phyloP scores from a whole-genome alignment of 805 yeast species.

The Torulaspora maleeae region DNA sequence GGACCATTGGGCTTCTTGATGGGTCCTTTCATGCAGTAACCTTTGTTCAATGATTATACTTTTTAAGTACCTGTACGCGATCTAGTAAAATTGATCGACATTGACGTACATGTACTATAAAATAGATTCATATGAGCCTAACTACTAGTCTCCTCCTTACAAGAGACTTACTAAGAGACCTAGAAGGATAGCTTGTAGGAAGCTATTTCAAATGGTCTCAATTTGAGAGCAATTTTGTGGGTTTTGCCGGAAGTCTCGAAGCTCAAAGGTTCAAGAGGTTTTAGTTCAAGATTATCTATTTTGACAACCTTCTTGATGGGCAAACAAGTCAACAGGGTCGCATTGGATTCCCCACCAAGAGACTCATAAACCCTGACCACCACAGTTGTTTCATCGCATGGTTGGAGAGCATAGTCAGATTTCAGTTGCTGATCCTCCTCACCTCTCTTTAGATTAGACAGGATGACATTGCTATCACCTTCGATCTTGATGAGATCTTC shows the following conservation, averaged over 20 bases:
- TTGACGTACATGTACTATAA: background rate
- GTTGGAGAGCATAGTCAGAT: slow-evolving; percentile 43
- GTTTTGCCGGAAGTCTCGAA: slow-evolving; percentile 36
- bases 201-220: slow-evolving; percentile 78
- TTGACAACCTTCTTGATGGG: slow-evolving; percentile 46
- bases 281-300: slow-evolving; percentile 55
- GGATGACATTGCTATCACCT: slow-evolving; percentile 57
- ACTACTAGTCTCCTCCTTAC: background rate
- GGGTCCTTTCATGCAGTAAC: background rate
- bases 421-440: slow-evolving; percentile 68
- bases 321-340: slow-evolving; percentile 44
- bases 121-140: background rate
- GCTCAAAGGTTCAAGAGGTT: slow-evolving; percentile 41
- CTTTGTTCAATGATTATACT: background rate
- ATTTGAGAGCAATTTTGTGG: slow-evolving; percentile 39
- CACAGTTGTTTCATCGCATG: slow-evolving; percentile 46
- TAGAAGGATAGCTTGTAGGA: slow-evolving; percentile 35
- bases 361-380: slow-evolving; percentile 80
- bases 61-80: background rate
- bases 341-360: slow-evolving; percentile 71
- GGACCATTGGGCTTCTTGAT: background rate
- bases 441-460: slow-evolving; percentile 79
- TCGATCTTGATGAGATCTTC: slow-evolving; percentile 34
- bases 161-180: too few relatives aligned
- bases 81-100: background rate